Base-by-base conservation (phyloP, 441 rosid genomes). In the Euphorbia corollata region DNA sequence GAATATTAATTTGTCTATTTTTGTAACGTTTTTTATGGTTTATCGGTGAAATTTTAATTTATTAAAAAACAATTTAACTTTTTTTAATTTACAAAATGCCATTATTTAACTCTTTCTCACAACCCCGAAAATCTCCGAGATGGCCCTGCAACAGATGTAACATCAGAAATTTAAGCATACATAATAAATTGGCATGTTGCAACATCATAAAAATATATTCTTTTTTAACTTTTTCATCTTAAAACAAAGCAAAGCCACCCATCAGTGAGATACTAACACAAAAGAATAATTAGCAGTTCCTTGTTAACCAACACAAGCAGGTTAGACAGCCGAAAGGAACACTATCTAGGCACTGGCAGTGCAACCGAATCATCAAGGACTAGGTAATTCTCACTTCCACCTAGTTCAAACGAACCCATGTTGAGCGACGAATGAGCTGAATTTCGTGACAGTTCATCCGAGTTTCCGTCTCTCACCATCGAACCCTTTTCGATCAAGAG, bases 361-460 rank as follows among this genome's bases (percentile, higher is more conserved):
- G 83, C 79, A 5, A 81, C 75, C 53, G 92, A 78, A 2, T 83
- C 97, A 47, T 87, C 97, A 2, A 88, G 74, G 5, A 87, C 70
- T 19, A 86, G 77, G 65, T 65, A 84, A 65, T 79, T 85, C 48
- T 84, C 91, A 2, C 85, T 43, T 61, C 84, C 92, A 8, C 72
- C 83, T 53, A 76, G 8, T 70, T 86, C 92, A 63, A 77, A 61
- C 39, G 78, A 68, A 57, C 86, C 85, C 72, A 77, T 64, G 73
- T 85, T 86, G 39, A 86, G 82, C 3, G 92, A 89, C 5, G 99
- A 93, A 70, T 82, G 94, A 18, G 67, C 75, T 0, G 97, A 93
- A 68, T 80, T 78, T 63, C 90, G 77, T 0, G 93, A 87, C 81
- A 85, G 82, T 15, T 92, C 92, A 27, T 90, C 98, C 0, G 97